Conservation (phyloP, 75 land plant genomes). For the Pinus albicaulis region DNA sequence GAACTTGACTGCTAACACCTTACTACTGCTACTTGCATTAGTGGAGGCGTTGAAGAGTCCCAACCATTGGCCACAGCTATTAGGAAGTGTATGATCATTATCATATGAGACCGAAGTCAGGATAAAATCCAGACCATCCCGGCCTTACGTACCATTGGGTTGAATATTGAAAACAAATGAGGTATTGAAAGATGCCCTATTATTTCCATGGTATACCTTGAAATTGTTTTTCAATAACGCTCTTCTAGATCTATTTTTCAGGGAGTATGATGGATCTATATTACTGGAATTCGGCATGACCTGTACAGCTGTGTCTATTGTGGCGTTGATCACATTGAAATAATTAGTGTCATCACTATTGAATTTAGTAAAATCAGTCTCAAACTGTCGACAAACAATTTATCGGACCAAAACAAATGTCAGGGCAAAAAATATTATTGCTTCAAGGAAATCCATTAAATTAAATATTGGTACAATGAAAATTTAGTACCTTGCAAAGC, state of each 20-base stretch:
- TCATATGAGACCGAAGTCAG: slow-evolving; percentile 28
- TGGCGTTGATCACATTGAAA: too few relatives aligned
- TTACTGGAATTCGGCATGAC: background rate
- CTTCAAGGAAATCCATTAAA: too few relatives aligned
- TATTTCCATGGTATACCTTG: background rate
- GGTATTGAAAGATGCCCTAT: slow-evolving; percentile 33
- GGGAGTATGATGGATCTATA: background rate
- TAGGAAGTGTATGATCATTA: slow-evolving; percentile 4
- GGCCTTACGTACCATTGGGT: slow-evolving; percentile 3
- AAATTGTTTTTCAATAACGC: background rate
- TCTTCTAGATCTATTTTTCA: background rate
- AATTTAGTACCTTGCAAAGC: too few relatives aligned
- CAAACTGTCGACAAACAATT: too few relatives aligned
- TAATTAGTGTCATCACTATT: too few relatives aligned
- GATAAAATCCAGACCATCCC: slow-evolving; percentile 56
- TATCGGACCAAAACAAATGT: too few relatives aligned
- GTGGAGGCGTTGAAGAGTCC: slow-evolving; percentile 55
- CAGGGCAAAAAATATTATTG: too few relatives aligned
- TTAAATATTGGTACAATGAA: too few relatives aligned
- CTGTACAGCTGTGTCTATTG: background rate
- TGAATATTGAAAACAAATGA: slow-evolving; percentile 26
- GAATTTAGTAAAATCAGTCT: too few relatives aligned
- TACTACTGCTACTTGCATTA: slow-evolving; percentile 27
- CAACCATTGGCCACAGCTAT: slow-evolving; percentile 47
- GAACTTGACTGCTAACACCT: slow-evolving; percentile 25